Percentiles rank a stretch among this genome's conserved stretches.
Conservation (phyloP, 768 basidiomycete species). For the Exidia glandulosa region DNA sequence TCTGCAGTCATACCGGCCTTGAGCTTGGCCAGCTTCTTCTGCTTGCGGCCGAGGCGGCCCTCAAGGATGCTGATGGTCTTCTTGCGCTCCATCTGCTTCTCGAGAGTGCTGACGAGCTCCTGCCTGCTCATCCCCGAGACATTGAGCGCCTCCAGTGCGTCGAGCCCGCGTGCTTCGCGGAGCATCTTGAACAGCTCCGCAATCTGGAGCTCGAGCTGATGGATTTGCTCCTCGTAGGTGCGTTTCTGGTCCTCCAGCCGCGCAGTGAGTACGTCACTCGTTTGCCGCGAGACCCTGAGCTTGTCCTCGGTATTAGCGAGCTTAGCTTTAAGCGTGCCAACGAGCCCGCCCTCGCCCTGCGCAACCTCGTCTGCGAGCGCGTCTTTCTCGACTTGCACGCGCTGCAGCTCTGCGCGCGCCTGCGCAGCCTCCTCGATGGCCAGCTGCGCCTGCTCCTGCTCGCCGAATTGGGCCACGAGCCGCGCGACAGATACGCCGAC, state of each 20-base stretch:
- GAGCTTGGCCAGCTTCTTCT: constrained; percentile 16
- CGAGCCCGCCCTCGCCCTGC: constrained; percentile 70
- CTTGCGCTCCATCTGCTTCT: constrained; percentile 70
- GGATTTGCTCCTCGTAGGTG: constrained; percentile 76
- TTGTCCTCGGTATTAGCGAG: constrained; percentile 64
- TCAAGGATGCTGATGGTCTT: constrained; percentile 82
- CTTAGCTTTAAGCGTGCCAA: constrained; percentile 69
- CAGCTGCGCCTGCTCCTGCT: constrained; percentile 72
- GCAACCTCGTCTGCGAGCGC: constrained; percentile 70
- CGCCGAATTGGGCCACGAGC: constrained; percentile 81
- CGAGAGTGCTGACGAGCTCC: constrained; percentile 66
- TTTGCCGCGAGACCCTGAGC: constrained; percentile 66
- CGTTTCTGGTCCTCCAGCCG: constrained; percentile 68
- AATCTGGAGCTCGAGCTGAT: constrained; percentile 84
- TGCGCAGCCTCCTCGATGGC: constrained; percentile 68
- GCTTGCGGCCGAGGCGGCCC: constrained; percentile 28
- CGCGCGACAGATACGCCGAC: constrained; percentile 84
- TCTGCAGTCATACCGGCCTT: constrained; percentile 20
- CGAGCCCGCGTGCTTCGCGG: constrained; percentile 71
- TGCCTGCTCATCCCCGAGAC: constrained; percentile 62
- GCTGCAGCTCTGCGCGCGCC: constrained; percentile 50
- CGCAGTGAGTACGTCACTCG: constrained; percentile 59
- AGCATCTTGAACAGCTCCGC: constrained; percentile 92
- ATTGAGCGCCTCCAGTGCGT: constrained; percentile 56
- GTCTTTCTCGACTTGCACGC: constrained; percentile 74